Percentiles rank a stretch among this genome's conserved stretches.
phyloP scores from a whole-genome alignment of 2,329 filamentous ascomycete genomes.

The Neofusicoccum kwambonambiense region DNA sequence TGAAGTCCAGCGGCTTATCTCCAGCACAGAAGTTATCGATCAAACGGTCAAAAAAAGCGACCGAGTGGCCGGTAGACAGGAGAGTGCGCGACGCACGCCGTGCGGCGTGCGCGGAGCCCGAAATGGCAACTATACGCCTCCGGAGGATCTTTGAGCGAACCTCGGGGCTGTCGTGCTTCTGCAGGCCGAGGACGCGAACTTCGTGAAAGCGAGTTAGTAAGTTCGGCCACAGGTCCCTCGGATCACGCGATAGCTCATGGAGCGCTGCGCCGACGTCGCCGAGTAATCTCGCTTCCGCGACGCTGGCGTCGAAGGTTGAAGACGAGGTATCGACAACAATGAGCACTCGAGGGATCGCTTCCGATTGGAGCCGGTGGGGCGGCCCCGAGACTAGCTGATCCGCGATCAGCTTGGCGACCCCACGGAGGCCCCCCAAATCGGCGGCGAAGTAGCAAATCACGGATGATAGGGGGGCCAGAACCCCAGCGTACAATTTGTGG shows the following conservation, averaged over 20 bases:
- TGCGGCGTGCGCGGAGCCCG: conserved; percentile 2
- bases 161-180: background rate
- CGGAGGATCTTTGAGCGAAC: conserved; percentile 13
- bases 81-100: conserved; percentile 5
- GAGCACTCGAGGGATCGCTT: conserved; percentile 24
- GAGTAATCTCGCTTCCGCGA: conserved; percentile 20
- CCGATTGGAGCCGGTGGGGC: conserved; percentile 19
- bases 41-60: conserved; percentile 19
- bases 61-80: conserved; percentile 22
- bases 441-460: conserved; percentile 28
- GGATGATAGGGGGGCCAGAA: conserved; percentile 25
- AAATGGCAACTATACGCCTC: conserved; percentile 13
- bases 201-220: conserved; percentile 17
- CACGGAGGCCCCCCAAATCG: conserved; percentile 26
- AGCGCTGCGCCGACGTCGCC: conserved; percentile 14
- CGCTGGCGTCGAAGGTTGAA: conserved; percentile 22
- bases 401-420: conserved; percentile 25
- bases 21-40: conserved; percentile 19
- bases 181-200: conserved; percentile 21
- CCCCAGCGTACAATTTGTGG: conserved; percentile 20
- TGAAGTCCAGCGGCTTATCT: conserved; percentile 21
- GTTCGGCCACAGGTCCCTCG: background rate
- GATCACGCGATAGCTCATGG: background rate
- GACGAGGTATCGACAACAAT: conserved; percentile 27
- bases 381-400: conserved; percentile 19